Evolutionary conservation across 1,139 yeast genomes (phyloP), one percentile per base, ranked within the genome.

Genomic region (Yamadazyma sp.): DNA sequence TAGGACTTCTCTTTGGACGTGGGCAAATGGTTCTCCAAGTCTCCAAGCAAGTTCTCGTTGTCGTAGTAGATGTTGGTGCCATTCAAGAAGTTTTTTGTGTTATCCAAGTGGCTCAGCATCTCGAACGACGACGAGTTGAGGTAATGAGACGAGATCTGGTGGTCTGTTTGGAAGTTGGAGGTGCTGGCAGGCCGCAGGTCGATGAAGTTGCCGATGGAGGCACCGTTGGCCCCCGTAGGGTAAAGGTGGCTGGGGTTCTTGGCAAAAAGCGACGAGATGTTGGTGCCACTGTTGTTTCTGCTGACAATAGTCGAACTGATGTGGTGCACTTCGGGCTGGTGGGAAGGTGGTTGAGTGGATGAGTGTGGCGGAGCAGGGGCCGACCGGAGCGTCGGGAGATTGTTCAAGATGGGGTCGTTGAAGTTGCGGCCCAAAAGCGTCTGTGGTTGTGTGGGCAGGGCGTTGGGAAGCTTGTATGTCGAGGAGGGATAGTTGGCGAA

Each of bases 1-100:
- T 63, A 69, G 0, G 81, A 76, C 42, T 81, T 64, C 42, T 70
- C 74, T 38, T 61, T 66, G 1, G 74, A 48, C 3, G 52, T 49
- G 1, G 75, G 75, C 12, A 69, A 47, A 44, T 62, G 63, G 17
- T 55, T 59, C 22, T 60, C 45, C 31, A 71, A 54, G 35, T 66
- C 73, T 17, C 56, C 64, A 14, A 67, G 51, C n/a, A 71, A 53
- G 41, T 65, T 57, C 16, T 60, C 64, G 43, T 67, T 69, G 32
- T 61, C 68, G 44, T 67, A 66, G 45, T 69, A 61, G n/a, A 67
- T 58, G 48, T 69, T 69, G 1, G 75, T 69, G 1, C 75, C 76
- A 43, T 66, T 69, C n/a, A 69, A 51, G 43, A 64, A 69, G 45
- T 69, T 68, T 32, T 66, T 54, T 3, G 69, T 65, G 8, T 69